A percentile compares a stretch with the other conserved stretches of the same genome.
These are phyloP conservation scores for Leccinum uliginosum DNA, from an alignment of 768 basidiomycete species.

Conservation along the genomic window DNA sequence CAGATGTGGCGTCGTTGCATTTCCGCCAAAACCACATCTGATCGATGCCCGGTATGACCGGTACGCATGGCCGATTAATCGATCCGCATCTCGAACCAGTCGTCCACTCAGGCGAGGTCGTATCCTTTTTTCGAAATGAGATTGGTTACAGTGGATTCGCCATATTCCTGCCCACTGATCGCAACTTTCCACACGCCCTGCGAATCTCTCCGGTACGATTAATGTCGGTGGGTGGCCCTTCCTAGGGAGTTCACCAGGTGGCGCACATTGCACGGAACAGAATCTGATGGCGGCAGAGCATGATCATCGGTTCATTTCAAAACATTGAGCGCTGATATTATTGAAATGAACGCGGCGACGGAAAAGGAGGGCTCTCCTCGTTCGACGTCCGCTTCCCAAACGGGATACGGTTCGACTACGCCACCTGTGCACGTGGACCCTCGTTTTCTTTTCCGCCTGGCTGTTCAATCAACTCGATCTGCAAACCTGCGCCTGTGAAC, in stretches of 20 bases:
- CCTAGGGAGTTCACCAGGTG: neutral
- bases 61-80: neutral
- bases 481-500: neutral
- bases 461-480: neutral
- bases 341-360: neutral
- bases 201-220: slow-evolving; percentile 6
- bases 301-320: neutral
- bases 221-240: neutral
- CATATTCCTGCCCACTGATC: neutral
- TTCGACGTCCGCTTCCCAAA: neutral
- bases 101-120: neutral
- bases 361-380: slow-evolving; percentile 6
- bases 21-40: slow-evolving; percentile 1
- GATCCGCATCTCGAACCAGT: neutral
- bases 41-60: slow-evolving; percentile 9
- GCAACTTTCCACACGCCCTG: neutral
- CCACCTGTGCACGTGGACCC: neutral
- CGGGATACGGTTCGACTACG: neutral
- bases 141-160: slow-evolving; percentile 12
- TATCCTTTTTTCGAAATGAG: slow-evolving; percentile 1
- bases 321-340: neutral
- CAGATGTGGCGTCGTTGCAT: slow-evolving; percentile 1
- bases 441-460: neutral
- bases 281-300: neutral
- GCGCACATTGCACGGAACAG: neutral